Percentiles rank a stretch among this genome's conserved stretches.
phyloP scores from a whole-genome alignment of 768 basidiomycete genomes.

The Hemileccinum rubropunctum region DNA sequence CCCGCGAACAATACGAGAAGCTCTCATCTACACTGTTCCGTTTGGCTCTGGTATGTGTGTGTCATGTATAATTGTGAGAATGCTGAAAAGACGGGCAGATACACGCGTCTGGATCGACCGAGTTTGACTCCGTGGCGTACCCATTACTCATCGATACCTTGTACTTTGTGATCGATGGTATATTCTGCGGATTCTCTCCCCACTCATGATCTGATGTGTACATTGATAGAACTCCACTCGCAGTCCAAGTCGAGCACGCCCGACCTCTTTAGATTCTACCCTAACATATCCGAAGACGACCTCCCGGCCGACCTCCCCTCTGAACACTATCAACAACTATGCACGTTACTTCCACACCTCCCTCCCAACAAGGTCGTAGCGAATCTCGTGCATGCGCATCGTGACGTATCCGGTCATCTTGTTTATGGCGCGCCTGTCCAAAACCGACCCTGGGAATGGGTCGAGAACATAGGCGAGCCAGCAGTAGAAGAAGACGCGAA shows the following conservation, averaged over 20 bases:
- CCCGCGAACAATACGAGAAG: slow-evolving; percentile 44
- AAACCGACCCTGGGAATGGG: slow-evolving; percentile 87
- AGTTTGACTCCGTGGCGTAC: slow-evolving; percentile 56
- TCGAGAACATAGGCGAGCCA: slow-evolving; percentile 62
- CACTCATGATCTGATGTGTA: neutral
- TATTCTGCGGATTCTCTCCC: slow-evolving; percentile 7
- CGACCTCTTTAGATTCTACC: slow-evolving; percentile 68
- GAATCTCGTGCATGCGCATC: slow-evolving; percentile 57
- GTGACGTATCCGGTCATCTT: slow-evolving; percentile 51
- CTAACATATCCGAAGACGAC: slow-evolving; percentile 45
- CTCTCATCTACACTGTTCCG: slow-evolving; percentile 46
- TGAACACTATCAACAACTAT: slow-evolving; percentile 56
- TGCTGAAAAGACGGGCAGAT: slow-evolving; percentile 37
- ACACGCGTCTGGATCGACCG: slow-evolving; percentile 47
- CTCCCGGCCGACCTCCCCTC: slow-evolving; percentile 54
- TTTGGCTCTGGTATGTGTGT: slow-evolving; percentile 48
- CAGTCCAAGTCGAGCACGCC: slow-evolving; percentile 49
- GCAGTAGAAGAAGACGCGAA: slow-evolving; percentile 43
- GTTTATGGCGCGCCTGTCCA: slow-evolving; percentile 52
- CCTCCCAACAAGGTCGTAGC: slow-evolving; percentile 50
- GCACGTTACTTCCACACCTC: slow-evolving; percentile 54
- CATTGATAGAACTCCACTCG: slow-evolving; percentile 52
- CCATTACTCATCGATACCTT: slow-evolving; percentile 72
- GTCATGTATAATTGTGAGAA: neutral
- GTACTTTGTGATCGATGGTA: slow-evolving; percentile 73